phyloP scores from a whole-genome alignment of 1,284 basidiomycete genomes.

The Crepidotus sp. region DNA sequence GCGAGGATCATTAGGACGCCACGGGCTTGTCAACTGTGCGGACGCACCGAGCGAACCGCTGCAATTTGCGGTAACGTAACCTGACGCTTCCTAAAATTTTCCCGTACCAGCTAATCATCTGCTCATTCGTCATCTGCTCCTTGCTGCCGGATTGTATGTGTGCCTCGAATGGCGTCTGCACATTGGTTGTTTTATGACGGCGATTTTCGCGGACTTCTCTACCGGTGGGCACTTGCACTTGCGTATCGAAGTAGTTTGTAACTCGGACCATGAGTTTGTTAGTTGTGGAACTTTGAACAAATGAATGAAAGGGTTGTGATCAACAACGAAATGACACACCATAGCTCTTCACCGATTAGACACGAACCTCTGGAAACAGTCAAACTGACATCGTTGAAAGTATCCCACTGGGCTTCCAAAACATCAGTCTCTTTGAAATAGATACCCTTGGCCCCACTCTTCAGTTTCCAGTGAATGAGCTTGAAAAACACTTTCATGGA shows the following conservation, averaged over 20 bases:
- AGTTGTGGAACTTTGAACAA: conserved; percentile 59
- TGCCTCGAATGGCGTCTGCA: conserved; percentile 5
- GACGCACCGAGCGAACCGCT: conserved; percentile 81
- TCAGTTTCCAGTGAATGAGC: conserved; percentile 92
- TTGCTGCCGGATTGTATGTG: conserved; percentile 19
- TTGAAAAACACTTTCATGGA: conserved; percentile 90
- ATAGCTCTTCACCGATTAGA: conserved; percentile 90
- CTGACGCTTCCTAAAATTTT: conserved; percentile 93
- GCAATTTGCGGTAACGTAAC: conserved; percentile 87
- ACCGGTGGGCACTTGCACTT: conserved; percentile 70
- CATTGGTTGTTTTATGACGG: conserved; percentile 14
- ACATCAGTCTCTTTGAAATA: conserved; percentile 98
- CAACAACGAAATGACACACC: conserved; percentile 39
- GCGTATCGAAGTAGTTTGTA: conserved; percentile 89
- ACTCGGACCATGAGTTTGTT: conserved; percentile 88
- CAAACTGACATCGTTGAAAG: conserved; percentile 89
- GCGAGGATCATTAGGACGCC: background rate
- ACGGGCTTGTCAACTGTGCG: background rate
- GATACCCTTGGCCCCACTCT: conserved; percentile 84
- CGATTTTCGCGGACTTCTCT: conserved; percentile 20
- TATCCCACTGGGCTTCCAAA: conserved; percentile 93
- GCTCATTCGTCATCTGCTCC: conserved; percentile 66
- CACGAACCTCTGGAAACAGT: conserved; percentile 85
- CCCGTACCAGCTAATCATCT: conserved; percentile 83
- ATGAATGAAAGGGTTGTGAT: conserved; percentile 5